Conservation (phyloP, 1,284 basidiomycete genomes). For the Boletus mariae region DNA sequence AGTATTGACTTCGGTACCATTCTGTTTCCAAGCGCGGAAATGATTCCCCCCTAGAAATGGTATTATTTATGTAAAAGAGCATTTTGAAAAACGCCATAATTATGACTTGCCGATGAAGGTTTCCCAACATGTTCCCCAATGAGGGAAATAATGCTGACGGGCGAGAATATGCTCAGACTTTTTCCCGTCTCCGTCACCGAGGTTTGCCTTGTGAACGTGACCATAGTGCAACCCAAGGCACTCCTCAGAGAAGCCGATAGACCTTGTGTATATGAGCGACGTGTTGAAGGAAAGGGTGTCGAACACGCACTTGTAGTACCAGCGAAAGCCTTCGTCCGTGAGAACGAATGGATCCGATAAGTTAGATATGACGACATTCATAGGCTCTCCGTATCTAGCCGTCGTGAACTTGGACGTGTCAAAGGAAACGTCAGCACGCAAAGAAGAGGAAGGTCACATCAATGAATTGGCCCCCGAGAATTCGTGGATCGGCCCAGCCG, state of each 20-base stretch:
- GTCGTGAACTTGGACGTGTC: constrained; percentile 53
- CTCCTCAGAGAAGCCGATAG: constrained; percentile 74
- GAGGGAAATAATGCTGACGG: constrained; percentile 63
- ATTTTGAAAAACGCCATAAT: constrained; percentile 20
- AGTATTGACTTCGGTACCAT: constrained; percentile 57
- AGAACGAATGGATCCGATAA: constrained; percentile 65
- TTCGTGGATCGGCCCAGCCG: constrained; percentile 70
- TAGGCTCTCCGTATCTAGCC: constrained; percentile 63
- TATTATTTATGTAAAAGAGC: neutral
- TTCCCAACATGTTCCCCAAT: constrained; percentile 72
- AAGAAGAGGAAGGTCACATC: constrained; percentile 50
- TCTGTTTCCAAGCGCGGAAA: constrained; percentile 71
- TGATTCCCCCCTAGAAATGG: constrained; percentile 50
- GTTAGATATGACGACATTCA: constrained; percentile 61
- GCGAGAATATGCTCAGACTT: constrained; percentile 63
- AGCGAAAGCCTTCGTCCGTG: constrained; percentile 58
- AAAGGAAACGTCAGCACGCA: neutral
- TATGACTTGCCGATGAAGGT: constrained; percentile 52
- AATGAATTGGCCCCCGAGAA: constrained; percentile 64
- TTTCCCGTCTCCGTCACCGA: constrained; percentile 66
- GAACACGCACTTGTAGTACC: constrained; percentile 49
- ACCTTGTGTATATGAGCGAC: constrained; percentile 39
- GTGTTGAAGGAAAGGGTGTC: neutral
- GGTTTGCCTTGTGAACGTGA: constrained; percentile 61
- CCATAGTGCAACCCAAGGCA: constrained; percentile 71